Evolutionary conservation across 805 yeast species (phyloP).

Genomic region (Naumovozyma dairenensis): DNA sequence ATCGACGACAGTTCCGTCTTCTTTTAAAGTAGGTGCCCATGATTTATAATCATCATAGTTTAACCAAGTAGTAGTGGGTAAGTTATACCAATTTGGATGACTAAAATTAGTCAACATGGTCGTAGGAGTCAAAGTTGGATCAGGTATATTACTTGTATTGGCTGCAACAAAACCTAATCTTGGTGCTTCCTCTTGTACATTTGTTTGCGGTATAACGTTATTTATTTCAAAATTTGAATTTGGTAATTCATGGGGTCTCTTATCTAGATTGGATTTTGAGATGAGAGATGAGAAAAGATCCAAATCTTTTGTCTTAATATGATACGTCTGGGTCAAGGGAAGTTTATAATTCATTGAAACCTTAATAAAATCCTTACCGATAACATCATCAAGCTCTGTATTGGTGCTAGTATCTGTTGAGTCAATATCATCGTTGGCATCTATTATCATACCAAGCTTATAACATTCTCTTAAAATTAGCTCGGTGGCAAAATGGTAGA

Average conservation of each 20-base stretch:
- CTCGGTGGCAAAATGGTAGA: conserved; percentile 54
- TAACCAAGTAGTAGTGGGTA: conserved; percentile 61
- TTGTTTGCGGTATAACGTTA: conserved; percentile 49
- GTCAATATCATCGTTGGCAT: conserved; percentile 6
- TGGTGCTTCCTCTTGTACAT: conserved; percentile 30
- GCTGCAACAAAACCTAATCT: conserved; percentile 40
- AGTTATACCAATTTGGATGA: conserved; percentile 55
- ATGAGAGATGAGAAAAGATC: conserved; percentile 74
- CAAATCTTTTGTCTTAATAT: conserved; percentile 48
- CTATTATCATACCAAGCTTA: conserved; percentile 30
- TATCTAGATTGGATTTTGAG: conserved; percentile 63
- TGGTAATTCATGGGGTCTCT: conserved; percentile 58
- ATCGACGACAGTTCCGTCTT: conserved; percentile 44
- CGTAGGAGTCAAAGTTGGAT: conserved; percentile 41
- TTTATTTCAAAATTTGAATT: conserved; percentile 53
- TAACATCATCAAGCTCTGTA: conserved; percentile 29
- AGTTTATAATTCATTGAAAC: conserved; percentile 44
- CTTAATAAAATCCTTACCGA: conserved; percentile 50
- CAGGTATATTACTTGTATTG: conserved; percentile 35
- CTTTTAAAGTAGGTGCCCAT: conserved; percentile 62
- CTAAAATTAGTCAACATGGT: conserved; percentile 45
- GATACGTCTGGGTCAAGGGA: conserved; percentile 56
- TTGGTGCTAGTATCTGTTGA: conserved; percentile 7
- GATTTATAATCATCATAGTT: conserved; percentile 39
- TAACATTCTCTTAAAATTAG: conserved; percentile 52